These are phyloP conservation scores for Arthrobotrys megalospora DNA, from an alignment of 2,329 filamentous ascomycete genomes.

Conservation along the genomic window DNA sequence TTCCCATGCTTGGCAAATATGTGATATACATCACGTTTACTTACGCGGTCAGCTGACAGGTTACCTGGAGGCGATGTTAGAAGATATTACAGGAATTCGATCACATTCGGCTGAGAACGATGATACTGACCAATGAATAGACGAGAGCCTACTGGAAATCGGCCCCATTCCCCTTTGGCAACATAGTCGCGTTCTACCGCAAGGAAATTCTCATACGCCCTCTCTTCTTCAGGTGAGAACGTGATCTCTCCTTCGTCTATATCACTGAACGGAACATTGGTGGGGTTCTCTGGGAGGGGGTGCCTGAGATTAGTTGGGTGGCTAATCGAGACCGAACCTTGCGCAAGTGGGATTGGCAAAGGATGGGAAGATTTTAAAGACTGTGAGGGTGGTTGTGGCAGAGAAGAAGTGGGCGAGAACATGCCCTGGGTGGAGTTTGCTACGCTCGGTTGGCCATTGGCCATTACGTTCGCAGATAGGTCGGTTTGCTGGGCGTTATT, in stretches of 20 bases:
- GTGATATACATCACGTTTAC: conserved; percentile 93
- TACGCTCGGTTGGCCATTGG: conserved; percentile 29
- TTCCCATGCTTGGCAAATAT: conserved; percentile 88
- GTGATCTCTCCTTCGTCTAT: conserved; percentile 70
- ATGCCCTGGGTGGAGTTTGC: conserved; percentile 17
- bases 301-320: conserved; percentile 63
- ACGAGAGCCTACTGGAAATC: conserved; percentile 82
- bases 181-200: conserved; percentile 82
- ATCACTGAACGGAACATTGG: conserved; percentile 63
- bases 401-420: conserved; percentile 36
- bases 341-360: conserved; percentile 65
- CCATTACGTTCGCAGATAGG: conserved; percentile 20
- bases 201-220: conserved; percentile 80
- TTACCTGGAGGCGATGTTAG: conserved; percentile 75
- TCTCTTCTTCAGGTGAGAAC: conserved; percentile 75
- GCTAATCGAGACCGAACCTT: conserved; percentile 63
- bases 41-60: conserved; percentile 90
- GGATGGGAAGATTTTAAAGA: conserved; percentile 43
- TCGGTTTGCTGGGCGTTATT: conserved; percentile 14
- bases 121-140: conserved; percentile 80
- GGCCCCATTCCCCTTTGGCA: conserved; percentile 83
- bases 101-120: neutral
- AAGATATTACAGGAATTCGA: conserved; percentile 7
- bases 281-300: conserved; percentile 58
- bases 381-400: conserved; percentile 22